phyloP scores from a whole-genome alignment of 805 yeast genomes.

The Sugiyamaella valdiviana region DNA sequence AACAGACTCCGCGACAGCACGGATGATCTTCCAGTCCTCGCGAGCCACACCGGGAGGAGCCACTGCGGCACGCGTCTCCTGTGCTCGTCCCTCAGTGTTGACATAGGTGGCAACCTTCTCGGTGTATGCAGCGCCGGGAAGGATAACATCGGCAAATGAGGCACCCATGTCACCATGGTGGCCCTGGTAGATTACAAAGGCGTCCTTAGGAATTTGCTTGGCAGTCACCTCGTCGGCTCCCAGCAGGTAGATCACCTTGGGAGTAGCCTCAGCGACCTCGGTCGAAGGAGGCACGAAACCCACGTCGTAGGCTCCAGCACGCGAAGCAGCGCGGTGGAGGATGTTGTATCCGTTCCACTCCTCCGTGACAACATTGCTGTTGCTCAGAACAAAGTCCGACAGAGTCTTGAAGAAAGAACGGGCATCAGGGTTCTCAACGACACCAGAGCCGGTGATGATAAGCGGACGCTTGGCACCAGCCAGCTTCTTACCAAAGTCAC shows the following conservation, averaged over 20 bases:
- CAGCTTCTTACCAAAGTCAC: constrained; percentile 63
- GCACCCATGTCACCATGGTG: constrained; percentile 92
- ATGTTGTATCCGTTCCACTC: constrained; percentile 80
- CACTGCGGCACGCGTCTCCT: constrained; percentile 77
- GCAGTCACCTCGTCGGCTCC: constrained; percentile 79
- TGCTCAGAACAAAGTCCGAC: constrained; percentile 51
- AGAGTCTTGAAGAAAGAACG: constrained; percentile 52
- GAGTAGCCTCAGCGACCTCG: constrained; percentile 42
- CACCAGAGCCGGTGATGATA: constrained; percentile 76
- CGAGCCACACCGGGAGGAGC: constrained; percentile 85
- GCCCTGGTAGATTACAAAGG: constrained; percentile 85
- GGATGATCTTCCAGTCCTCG: constrained; percentile 84
- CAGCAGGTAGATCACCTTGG: constrained; percentile 71
- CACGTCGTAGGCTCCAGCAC: constrained; percentile 79
- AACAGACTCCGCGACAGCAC: constrained; percentile 76
- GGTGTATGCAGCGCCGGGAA: constrained; percentile 85
- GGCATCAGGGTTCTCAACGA: constrained; percentile 61
- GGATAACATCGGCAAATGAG: constrained; percentile 75
- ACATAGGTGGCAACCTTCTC: constrained; percentile 81
- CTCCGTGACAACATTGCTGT: constrained; percentile 54
- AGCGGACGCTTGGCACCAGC: constrained; percentile 64
- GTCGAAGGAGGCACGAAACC: constrained; percentile 59
- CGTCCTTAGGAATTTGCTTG: constrained; percentile 68
- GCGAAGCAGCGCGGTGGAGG: constrained; percentile 80
- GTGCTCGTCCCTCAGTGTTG: constrained; percentile 87